Evolutionary conservation across 169 alveolate genomes (phyloP).

Genomic region (Babesia sp.): DNA sequence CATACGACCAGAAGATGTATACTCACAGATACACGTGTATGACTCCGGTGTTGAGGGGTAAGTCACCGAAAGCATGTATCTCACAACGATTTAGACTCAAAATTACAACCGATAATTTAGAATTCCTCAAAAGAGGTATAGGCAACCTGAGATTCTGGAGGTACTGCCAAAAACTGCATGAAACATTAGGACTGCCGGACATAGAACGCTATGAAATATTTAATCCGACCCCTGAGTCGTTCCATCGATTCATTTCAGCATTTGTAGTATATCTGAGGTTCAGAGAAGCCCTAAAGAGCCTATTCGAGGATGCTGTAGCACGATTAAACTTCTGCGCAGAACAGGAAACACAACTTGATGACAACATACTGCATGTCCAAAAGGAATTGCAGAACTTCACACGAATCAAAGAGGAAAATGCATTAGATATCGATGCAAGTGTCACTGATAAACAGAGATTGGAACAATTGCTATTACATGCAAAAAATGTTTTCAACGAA

Average conservation of each 20-base stretch:
- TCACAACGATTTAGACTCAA: constrained; percentile 21
- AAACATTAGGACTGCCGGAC: constrained; percentile 51
- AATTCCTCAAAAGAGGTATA: constrained; percentile 42
- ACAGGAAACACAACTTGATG: constrained; percentile 36
- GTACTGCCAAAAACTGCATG: constrained; percentile 60
- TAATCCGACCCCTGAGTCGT: constrained; percentile 61
- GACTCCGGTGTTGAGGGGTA: constrained; percentile 54
- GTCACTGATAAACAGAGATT: constrained; percentile 10
- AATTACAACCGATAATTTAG: constrained; percentile 31
- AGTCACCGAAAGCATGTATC: neutral
- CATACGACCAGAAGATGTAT: constrained; percentile 65
- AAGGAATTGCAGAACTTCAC: constrained; percentile 41
- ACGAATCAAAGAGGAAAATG: constrained; percentile 19
- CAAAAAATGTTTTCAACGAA: constrained; percentile 44
- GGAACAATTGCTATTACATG: constrained; percentile 39
- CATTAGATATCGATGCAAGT: constrained; percentile 5
- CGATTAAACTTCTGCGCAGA: constrained; percentile 48
- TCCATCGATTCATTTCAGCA: constrained; percentile 42
- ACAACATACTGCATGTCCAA: constrained; percentile 11
- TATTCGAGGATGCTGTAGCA: constrained; percentile 44
- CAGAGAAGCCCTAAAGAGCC: constrained; percentile 42
- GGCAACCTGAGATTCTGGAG: constrained; percentile 67
- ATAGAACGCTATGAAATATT: constrained; percentile 56
- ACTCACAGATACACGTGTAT: constrained; percentile 33
- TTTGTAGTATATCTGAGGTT: constrained; percentile 60